phyloP scores from a whole-genome alignment of 169 alveolate genomes.

The Plasmodium gallinaceum region DNA sequence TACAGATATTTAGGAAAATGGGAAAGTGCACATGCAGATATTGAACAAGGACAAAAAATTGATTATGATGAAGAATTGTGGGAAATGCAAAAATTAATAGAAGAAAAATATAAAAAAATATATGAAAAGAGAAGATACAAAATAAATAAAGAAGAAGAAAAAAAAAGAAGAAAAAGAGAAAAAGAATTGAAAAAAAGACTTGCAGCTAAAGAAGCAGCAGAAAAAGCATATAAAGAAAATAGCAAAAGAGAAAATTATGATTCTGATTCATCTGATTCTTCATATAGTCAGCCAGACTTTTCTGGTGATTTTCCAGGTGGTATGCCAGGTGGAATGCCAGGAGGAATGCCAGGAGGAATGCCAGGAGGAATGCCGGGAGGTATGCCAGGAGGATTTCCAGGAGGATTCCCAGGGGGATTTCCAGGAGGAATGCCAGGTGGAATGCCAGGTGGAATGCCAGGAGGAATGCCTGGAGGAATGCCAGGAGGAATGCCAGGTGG shows the following conservation, averaged over 20 bases:
- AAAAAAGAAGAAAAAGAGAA: conserved; percentile 78
- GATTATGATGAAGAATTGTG: conserved; percentile 85
- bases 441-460: conserved; percentile 80
- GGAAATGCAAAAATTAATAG: conserved; percentile 86
- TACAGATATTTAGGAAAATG: conserved; percentile 83
- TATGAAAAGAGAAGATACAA: conserved; percentile 80
- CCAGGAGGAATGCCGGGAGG: conserved; percentile 83
- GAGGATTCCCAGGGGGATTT: conserved; percentile 82
- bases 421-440: conserved; percentile 83
- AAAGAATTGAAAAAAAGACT: conserved; percentile 77
- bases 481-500: conserved; percentile 84
- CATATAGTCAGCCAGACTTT: conserved; percentile 64
- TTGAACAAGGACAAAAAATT: conserved; percentile 85
- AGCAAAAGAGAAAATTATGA: conserved; percentile 65
- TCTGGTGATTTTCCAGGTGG: conserved; percentile 83
- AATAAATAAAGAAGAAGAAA: conserved; percentile 79
- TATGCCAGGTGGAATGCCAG: conserved; percentile 79
- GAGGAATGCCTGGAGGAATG: conserved; percentile 83
- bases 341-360: conserved; percentile 79
- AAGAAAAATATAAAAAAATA: conserved; percentile 82
- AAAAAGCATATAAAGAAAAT: conserved; percentile 78
- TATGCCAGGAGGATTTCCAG: conserved; percentile 81
- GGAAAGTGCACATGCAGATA: conserved; percentile 85
- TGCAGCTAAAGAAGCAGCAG: conserved; percentile 77
- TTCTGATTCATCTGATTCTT: conserved; percentile 58